Base-by-base conservation (phyloP, 2,329 filamentous ascomycete genomes). In the Acrocalymma vagum region DNA sequence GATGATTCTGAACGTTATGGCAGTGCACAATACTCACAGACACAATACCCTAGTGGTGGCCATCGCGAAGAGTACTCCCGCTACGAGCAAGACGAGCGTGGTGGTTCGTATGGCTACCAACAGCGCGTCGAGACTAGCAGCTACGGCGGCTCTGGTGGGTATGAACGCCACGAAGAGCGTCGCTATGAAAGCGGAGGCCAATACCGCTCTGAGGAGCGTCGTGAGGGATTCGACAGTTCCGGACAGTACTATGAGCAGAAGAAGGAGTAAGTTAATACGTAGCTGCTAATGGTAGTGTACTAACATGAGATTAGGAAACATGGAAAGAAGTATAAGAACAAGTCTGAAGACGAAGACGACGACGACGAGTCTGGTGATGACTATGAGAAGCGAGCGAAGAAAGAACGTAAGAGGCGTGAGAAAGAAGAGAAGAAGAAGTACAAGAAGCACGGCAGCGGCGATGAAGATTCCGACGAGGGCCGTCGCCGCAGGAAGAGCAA, bases 21-120 rank as follows among this genome's bases (percentile, higher is more conserved):
- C 6, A 79, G 86, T 59, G 82, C 84, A 9, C 71, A 85, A 61
- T 79, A 82, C 55, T 78, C 74, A 21, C 72, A 83, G 58, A 87
- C 82, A 6, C 74, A 79, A 38, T 81, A 82, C 46, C 71, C 77
- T 13, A 74, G 78, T 38, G 85, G 85, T 33, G 80, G 80, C 31
- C 74, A 78, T 38, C 74, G 77, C 41, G 77, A 79, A 25, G 81
- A 86, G 42, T 87, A 85, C 67, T 75, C 77, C 42, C 80, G 82
- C 21, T 84, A 81, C 50, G 83, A 76, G 43, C 70, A 86, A 57
- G 74, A 80, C 30, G 70, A 74, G 15, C 67, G 48, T n/a, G 59
- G 69, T 15, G 69, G 71, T 14, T 59, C 58, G 20, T 82, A 81
- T 51, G 79, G 81, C 26, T 86, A 83, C 53, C 74, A 86, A 59